A percentile compares a stretch with the other conserved stretches of the same genome.
Evolutionary conservation across 768 basidiomycete species (phyloP).

Genomic region (Mycena leptocephala): DNA sequence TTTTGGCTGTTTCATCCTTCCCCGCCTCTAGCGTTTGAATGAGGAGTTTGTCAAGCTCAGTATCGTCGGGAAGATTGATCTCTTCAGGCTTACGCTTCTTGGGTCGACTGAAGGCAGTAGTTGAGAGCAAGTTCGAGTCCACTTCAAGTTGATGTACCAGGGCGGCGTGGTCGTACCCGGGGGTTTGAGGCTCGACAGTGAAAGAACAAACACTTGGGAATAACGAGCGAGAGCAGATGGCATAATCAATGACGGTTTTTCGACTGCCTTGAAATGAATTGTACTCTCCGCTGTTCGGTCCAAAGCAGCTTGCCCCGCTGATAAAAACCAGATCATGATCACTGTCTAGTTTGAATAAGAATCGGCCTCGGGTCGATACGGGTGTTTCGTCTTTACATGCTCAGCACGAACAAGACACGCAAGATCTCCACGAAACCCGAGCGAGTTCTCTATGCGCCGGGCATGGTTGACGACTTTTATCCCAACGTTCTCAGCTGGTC

Average conservation of each 20-base stretch:
- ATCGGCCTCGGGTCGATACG: too few species aligned
- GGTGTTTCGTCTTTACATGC: too few species aligned
- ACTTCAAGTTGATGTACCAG: neutral
- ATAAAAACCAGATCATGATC: slow-evolving; percentile 8
- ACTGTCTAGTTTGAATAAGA: neutral
- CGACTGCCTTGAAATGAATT: slow-evolving; percentile 1
- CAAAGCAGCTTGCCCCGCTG: neutral
- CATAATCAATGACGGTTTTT: slow-evolving; percentile 13
- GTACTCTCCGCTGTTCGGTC: neutral
- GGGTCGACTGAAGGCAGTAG: neutral
- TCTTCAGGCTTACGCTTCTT: slow-evolving; percentile 6
- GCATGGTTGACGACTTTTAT: too few species aligned
- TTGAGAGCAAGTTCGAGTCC: neutral
- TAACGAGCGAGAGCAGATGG: neutral
- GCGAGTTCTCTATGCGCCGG: too few species aligned
- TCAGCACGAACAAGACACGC: too few species aligned
- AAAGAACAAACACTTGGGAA: neutral
- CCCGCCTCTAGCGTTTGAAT: neutral
- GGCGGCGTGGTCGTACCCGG: neutral
- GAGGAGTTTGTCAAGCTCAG: neutral
- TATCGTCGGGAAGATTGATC: neutral
- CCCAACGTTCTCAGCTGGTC: too few species aligned
- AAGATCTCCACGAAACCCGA: too few species aligned
- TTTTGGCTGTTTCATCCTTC: neutral
- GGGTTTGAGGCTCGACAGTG: neutral